Percentiles rank a stretch among this genome's conserved stretches.
phyloP scores from a whole-genome alignment of 176 grass and related monocot genomes.

The Areca catechu region DNA sequence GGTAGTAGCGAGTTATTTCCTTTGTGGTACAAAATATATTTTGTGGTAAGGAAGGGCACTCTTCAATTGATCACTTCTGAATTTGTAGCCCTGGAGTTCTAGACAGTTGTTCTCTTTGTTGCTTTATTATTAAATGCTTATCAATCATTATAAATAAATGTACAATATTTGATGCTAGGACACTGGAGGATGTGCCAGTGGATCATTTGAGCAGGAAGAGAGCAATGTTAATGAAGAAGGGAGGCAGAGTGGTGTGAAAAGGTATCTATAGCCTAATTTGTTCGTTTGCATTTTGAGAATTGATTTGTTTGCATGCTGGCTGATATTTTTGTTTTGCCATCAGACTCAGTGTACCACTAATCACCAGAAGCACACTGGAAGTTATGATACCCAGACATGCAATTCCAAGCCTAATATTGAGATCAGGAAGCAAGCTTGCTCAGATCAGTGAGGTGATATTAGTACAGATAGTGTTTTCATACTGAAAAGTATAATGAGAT shows the following conservation, averaged over 20 bases:
- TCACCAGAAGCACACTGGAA: constrained; percentile 88
- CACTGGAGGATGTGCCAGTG: constrained; percentile 67
- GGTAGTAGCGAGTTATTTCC: too few species aligned
- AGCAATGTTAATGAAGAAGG: constrained; percentile 81
- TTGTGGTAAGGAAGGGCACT: too few species aligned
- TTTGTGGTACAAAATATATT: too few species aligned
- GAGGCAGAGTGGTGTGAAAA: constrained; percentile 57
- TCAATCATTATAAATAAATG: background rate
- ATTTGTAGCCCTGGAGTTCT: too few species aligned
- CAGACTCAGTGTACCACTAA: constrained; percentile 70
- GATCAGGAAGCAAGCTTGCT: constrained; percentile 89
- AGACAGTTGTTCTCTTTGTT: too few species aligned
- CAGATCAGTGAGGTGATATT: constrained; percentile 80
- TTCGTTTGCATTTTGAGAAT: constrained; percentile 9
- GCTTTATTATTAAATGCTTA: too few species aligned
- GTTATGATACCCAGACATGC: constrained; percentile 72
- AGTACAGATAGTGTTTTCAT: constrained; percentile 9
- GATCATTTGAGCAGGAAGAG: constrained; percentile 69
- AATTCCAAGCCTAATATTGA: constrained; percentile 75
- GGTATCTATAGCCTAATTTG: constrained; percentile 21
- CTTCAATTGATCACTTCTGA: too few species aligned
- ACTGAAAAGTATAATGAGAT: constrained; percentile 1
- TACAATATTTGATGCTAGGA: constrained; percentile 45
- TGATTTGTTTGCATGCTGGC: constrained; percentile 9
- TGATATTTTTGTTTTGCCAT: constrained; percentile 22